Evolutionary conservation across 495 filamentous ascomycete genomes (phyloP).

Genomic region (Penicillium fimorum): DNA sequence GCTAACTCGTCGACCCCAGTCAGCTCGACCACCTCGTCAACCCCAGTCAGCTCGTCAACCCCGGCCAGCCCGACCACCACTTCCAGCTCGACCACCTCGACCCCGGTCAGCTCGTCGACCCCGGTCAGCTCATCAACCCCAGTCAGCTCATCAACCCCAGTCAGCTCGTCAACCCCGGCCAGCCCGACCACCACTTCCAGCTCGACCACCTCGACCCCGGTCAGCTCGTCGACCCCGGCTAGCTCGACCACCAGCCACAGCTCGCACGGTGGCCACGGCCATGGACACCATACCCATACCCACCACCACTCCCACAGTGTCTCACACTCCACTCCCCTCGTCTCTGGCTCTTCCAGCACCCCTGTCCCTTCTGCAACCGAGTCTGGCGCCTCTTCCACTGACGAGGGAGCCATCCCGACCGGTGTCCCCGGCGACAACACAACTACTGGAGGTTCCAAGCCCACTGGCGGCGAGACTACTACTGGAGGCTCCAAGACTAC

Average conservation of each 20-base stretch:
- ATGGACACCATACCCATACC: not conserved
- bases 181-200: slow-evolving; percentile 14
- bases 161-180: too few species aligned
- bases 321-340: slow-evolving; percentile 6
- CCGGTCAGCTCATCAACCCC: slow-evolving; percentile 7
- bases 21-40: not conserved
- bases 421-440: not conserved
- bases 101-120: too few species aligned
- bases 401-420: not conserved
- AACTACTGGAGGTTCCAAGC: not conserved
- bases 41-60: too few species aligned
- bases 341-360: not conserved
- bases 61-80: too few species aligned
- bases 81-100: not conserved
- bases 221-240: too few species aligned
- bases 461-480: not conserved
- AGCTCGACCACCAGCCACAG: not conserved
- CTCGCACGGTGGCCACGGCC: slow-evolving; percentile 9
- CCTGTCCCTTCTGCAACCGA: slow-evolving; percentile 1
- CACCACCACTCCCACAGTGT: slow-evolving; percentile 4
- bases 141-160: not conserved
- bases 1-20: not conserved
- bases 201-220: too few species aligned
- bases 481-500: slow-evolving; percentile 1
- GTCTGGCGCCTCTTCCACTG: slow-evolving; percentile 1